Evolutionary conservation across 192 early-diverging fungal species (phyloP).

Genomic region (Chytriomyces confervae): DNA sequence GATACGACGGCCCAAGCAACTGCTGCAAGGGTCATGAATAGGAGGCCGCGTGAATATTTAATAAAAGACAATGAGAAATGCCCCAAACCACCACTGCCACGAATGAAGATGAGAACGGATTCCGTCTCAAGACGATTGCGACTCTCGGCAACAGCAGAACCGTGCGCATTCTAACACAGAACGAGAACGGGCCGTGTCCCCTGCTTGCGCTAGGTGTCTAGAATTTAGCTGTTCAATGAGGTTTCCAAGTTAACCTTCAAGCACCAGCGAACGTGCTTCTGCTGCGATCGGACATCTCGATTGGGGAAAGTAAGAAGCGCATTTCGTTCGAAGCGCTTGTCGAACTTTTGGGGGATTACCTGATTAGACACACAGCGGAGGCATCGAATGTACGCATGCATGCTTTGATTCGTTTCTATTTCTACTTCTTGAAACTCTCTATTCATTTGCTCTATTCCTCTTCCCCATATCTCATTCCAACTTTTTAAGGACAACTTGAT

Average conservation of each 20-base stretch:
- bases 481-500: conserved; percentile 54
- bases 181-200: conserved; percentile 92
- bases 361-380: conserved; percentile 52
- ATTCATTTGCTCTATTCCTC: not conserved
- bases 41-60: not conserved
- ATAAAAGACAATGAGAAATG: not conserved
- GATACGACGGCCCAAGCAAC: too few relatives aligned
- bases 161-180: conserved; percentile 85
- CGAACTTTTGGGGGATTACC: conserved; percentile 75
- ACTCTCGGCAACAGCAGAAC: not conserved
- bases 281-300: conserved; percentile 69
- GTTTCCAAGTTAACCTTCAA: too few relatives aligned
- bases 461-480: not conserved
- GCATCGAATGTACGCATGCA: not conserved
- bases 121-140: not conserved
- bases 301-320: conserved; percentile 56
- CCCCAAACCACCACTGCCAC: not conserved
- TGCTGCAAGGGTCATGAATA: not conserved
- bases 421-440: not conserved
- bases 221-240: not conserved
- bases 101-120: not conserved
- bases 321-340: conserved; percentile 75
- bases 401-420: not conserved
- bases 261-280: conserved; percentile 77
- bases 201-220: conserved; percentile 71